Conservation (phyloP, 2,329 filamentous ascomycete species). For the Fusarium devonianum region DNA sequence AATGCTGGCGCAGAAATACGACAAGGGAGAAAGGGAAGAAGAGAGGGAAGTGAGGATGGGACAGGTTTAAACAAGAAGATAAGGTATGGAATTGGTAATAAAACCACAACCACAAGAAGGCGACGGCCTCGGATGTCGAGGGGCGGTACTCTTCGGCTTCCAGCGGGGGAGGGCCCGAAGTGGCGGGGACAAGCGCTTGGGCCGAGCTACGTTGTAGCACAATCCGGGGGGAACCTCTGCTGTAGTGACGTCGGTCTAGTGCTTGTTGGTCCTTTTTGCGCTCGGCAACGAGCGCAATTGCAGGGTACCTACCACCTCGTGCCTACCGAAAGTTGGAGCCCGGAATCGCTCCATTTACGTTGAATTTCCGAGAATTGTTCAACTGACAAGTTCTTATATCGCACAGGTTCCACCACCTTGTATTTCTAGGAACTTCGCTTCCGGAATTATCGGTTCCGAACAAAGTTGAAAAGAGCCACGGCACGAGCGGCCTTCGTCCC, state of each 20-base stretch:
- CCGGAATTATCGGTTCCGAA: constrained; percentile 8
- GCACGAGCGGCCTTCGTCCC: constrained; percentile 29
- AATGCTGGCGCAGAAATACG: constrained; percentile 5
- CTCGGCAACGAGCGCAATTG: not conserved
- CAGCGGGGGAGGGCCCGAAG: constrained; percentile 41
- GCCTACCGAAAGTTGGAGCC: too few relatives aligned
- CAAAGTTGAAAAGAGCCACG: constrained; percentile 1
- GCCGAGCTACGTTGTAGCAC: constrained; percentile 39
- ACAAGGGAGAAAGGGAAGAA: not conserved
- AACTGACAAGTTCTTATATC: not conserved
- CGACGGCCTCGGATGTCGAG: constrained; percentile 34
- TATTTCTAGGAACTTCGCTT: not conserved
- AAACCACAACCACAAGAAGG: constrained; percentile 2
- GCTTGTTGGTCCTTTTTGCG: too few relatives aligned
- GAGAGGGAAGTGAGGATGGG: not conserved
- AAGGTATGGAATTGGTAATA: too few relatives aligned
- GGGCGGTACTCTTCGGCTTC: constrained; percentile 51
- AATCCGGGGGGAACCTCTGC: constrained; percentile 23
- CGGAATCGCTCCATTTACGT: not conserved
- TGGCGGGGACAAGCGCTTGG: constrained; percentile 33
- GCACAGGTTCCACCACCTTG: not conserved
- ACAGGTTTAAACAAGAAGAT: not conserved
- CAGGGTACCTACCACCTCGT: not conserved
- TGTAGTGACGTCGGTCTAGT: constrained; percentile 28
- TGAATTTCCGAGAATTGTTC: not conserved